A percentile compares a stretch with the other conserved stretches of the same genome.
Evolutionary conservation across 176 grass and related monocot genomes (phyloP).

Genomic region (Zizania latifolia): DNA sequence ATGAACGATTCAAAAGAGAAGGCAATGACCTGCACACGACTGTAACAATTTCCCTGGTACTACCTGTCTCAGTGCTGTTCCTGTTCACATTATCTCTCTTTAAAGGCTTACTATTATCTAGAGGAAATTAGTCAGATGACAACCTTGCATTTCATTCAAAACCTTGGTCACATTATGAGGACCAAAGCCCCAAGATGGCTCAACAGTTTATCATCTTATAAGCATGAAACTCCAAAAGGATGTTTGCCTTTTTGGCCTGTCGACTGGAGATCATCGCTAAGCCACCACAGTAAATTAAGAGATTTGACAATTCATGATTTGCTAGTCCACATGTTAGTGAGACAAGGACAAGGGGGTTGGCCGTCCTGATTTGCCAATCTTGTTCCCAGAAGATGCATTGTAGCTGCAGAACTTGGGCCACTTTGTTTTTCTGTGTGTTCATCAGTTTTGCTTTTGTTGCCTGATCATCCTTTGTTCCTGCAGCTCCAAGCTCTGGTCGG

Average conservation of each 20-base stretch:
- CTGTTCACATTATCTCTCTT: neutral
- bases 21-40: conserved; percentile 83
- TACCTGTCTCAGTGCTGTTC: neutral
- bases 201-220: neutral
- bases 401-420: neutral
- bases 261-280: neutral
- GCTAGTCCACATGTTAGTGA: too few species aligned
- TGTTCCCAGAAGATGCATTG: neutral
- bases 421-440: neutral
- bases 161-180: neutral
- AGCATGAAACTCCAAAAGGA: too few species aligned
- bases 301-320: neutral
- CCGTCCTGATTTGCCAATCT: neutral
- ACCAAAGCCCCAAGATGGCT: neutral
- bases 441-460: neutral
- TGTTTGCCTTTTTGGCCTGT: neutral
- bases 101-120: neutral
- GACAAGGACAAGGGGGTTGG: too few species aligned
- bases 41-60: conserved; percentile 81
- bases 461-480: conserved; percentile 1
- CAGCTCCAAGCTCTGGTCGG: conserved; percentile 96
- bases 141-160: neutral
- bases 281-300: neutral
- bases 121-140: neutral
- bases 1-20: conserved; percentile 80